These are phyloP conservation scores for Leucoagaricus sp. DNA, from an alignment of 1,284 basidiomycete species.

Conservation along the genomic window DNA sequence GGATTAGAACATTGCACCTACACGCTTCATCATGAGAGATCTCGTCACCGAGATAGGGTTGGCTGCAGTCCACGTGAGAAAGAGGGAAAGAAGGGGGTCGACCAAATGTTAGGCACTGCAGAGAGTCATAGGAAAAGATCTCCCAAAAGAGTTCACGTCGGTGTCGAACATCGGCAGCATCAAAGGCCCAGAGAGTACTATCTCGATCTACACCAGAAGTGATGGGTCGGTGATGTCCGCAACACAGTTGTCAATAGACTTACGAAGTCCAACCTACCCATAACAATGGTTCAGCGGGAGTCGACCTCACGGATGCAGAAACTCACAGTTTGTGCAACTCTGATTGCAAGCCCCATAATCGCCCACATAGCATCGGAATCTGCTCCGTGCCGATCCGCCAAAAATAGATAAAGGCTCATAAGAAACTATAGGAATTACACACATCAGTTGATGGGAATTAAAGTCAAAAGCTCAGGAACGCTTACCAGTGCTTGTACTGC, in stretches of 20 bases:
- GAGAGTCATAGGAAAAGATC: conserved; percentile 69
- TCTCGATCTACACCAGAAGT: conserved; percentile 56
- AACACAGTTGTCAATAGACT: conserved; percentile 35
- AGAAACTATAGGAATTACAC: conserved; percentile 50
- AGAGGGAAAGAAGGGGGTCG: conserved; percentile 72
- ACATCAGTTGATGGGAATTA: background rate
- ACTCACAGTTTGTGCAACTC: conserved; percentile 74
- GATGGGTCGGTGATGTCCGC: conserved; percentile 7
- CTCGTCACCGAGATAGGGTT: conserved; percentile 57
- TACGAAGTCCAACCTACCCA: conserved; percentile 70
- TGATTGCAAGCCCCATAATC: conserved; percentile 76
- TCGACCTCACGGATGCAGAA: conserved; percentile 14
- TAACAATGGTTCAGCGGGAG: background rate
- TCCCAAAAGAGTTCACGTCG: conserved; percentile 77
- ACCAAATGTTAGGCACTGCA: conserved; percentile 77
- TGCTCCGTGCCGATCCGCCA: conserved; percentile 71
- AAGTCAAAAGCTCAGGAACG: conserved; percentile 14
- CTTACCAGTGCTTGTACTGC: conserved; percentile 72
- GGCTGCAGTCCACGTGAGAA: conserved; percentile 72
- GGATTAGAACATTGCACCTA: conserved; percentile 35
- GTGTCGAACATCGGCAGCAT: conserved; percentile 58
- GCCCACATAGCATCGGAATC: conserved; percentile 73
- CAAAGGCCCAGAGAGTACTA: conserved; percentile 63
- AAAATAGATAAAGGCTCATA: conserved; percentile 77
- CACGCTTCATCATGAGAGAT: conserved; percentile 60